Evolutionary conservation across 345 rosid species (phyloP).

Genomic region (Eucalyptus dawsonii): DNA sequence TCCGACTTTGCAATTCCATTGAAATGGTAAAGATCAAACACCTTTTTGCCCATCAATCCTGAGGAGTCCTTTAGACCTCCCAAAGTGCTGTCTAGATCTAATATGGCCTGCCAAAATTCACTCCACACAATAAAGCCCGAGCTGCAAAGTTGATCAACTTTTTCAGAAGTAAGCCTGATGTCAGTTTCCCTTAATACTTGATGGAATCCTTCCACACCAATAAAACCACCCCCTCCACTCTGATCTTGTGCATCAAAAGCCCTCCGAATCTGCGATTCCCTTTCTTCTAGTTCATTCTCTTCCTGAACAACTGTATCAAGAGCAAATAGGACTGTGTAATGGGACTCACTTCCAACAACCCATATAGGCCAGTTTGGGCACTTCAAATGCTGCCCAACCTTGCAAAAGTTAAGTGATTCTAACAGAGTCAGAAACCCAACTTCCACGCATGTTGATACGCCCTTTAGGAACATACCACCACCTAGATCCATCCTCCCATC

Average conservation of each 20-base stretch:
- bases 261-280: slow-evolving; percentile 79
- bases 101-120: slow-evolving; percentile 88
- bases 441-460: slow-evolving; percentile 67
- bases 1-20: slow-evolving; percentile 97
- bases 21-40: slow-evolving; percentile 89
- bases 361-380: slow-evolving; percentile 98
- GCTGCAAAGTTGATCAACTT: slow-evolving; percentile 54
- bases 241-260: slow-evolving; percentile 94
- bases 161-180: slow-evolving; percentile 58
- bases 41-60: slow-evolving; percentile 94
- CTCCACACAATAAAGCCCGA: slow-evolving; percentile 94
- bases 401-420: slow-evolving; percentile 91
- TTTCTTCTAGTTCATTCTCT: slow-evolving; percentile 88
- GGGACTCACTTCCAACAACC: slow-evolving; percentile 99
- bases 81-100: slow-evolving; percentile 60
- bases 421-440: slow-evolving; percentile 96
- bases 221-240: slow-evolving; percentile 99
- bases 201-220: slow-evolving; percentile 86
- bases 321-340: slow-evolving; percentile 91
- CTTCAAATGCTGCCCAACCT: slow-evolving; percentile 90
- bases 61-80: slow-evolving; percentile 93
- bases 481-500: slow-evolving; percentile 98
- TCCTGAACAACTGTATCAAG: slow-evolving; percentile 80
- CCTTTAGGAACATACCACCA: slow-evolving; percentile 90
- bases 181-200: slow-evolving; percentile 61